Percentiles rank a stretch among this genome's conserved stretches.
Evolutionary conservation across 192 early-diverging fungal species (phyloP).

Genomic region (Haplosporangium gracile): DNA sequence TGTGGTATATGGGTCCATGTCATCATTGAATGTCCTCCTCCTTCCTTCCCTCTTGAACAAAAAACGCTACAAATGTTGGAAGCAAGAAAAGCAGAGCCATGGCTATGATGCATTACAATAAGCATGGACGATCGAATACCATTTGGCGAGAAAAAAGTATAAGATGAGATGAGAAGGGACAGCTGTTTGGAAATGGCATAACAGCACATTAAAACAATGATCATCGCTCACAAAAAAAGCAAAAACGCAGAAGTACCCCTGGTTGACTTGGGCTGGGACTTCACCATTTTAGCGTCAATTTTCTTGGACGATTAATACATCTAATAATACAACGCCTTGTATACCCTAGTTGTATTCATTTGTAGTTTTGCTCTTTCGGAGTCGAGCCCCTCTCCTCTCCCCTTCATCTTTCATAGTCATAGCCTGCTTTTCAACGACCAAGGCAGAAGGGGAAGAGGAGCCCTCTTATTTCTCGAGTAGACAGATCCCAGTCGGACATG

Average conservation of each 20-base stretch:
- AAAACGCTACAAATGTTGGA: not conserved
- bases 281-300: not conserved
- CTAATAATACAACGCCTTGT: not conserved
- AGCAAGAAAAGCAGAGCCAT: not conserved
- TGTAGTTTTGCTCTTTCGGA: conserved; percentile 12
- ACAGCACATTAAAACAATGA: not conserved
- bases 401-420: not conserved
- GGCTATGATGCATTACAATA: not conserved
- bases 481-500: not conserved
- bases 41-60: not conserved
- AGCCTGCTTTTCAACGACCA: not conserved
- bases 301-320: not conserved
- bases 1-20: too few species aligned
- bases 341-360: not conserved
- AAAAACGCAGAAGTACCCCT: not conserved
- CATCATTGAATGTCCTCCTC: too few species aligned
- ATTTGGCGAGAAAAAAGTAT: not conserved
- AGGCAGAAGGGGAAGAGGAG: not conserved
- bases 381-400: not conserved
- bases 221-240: not conserved
- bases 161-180: not conserved
- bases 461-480: not conserved
- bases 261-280: not conserved
- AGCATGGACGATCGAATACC: not conserved
- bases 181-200: not conserved